Percentiles rank a stretch among this genome's conserved stretches.
phyloP scores from a whole-genome alignment of 495 filamentous ascomycete species.

The Talaromyces adpressus region DNA sequence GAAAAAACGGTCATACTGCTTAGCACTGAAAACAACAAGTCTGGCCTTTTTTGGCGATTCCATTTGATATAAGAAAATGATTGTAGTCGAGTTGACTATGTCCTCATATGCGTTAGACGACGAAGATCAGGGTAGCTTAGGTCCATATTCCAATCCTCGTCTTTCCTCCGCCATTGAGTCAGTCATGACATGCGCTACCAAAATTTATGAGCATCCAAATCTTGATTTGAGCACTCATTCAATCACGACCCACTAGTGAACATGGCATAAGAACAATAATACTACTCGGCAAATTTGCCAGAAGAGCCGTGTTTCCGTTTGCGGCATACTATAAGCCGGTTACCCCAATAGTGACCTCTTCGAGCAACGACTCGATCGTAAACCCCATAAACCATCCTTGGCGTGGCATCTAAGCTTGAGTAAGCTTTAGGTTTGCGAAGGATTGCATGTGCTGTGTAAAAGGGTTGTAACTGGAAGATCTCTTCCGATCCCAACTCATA shows the following conservation, averaged over 20 bases:
- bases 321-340: neutral
- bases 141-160: neutral
- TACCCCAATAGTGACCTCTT: neutral
- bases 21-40: neutral
- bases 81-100: no score
- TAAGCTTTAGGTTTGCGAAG: no score
- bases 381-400: neutral
- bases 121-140: neutral
- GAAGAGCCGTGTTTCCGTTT: neutral
- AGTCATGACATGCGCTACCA: neutral
- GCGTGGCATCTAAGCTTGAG: no score
- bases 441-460: no score
- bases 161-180: neutral
- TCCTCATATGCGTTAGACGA: neutral
- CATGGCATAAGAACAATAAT: neutral
- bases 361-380: no score
- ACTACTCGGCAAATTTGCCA: neutral
- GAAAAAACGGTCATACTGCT: neutral
- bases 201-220: neutral
- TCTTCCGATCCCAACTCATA: neutral
- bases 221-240: neutral
- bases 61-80: neutral
- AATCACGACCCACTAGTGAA: neutral
- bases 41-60: neutral
- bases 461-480: no score